Percentiles rank a stretch among this genome's conserved stretches.
Conservation (phyloP, 495 filamentous ascomycete genomes). For the Alectoria sarmentosa region DNA sequence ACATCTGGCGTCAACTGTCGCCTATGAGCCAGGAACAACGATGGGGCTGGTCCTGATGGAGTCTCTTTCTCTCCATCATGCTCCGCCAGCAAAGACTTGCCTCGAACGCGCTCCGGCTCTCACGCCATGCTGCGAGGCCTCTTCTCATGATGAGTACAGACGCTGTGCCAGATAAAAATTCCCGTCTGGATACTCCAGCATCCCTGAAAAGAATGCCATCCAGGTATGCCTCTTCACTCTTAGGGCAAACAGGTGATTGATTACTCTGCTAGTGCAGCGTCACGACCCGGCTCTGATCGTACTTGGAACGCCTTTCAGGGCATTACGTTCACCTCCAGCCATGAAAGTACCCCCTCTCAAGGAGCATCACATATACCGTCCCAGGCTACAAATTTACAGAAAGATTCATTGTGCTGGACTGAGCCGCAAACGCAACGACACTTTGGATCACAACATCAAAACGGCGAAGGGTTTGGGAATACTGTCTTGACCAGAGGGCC, state of each 20-base stretch:
- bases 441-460: background rate
- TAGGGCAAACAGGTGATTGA: background rate
- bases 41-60: constrained; percentile 4
- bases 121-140: background rate
- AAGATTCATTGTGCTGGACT: background rate
- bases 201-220: background rate
- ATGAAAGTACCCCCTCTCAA: background rate
- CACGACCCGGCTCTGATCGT: background rate
- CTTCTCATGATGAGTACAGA: constrained; percentile 9
- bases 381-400: background rate
- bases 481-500: background rate
- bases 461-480: background rate
- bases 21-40: background rate
- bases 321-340: background rate
- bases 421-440: background rate
- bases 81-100: constrained; percentile 1
- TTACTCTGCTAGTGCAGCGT: background rate
- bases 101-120: background rate
- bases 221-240: background rate
- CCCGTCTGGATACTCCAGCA: no score
- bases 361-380: background rate
- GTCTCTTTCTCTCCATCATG: constrained; percentile 1
- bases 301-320: constrained; percentile 8
- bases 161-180: background rate
- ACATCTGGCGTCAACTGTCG: background rate